Evolutionary conservation across 1,284 basidiomycete genomes (phyloP), one percentile per base, ranked within the genome.

Genomic region (Phylloporus sp.): DNA sequence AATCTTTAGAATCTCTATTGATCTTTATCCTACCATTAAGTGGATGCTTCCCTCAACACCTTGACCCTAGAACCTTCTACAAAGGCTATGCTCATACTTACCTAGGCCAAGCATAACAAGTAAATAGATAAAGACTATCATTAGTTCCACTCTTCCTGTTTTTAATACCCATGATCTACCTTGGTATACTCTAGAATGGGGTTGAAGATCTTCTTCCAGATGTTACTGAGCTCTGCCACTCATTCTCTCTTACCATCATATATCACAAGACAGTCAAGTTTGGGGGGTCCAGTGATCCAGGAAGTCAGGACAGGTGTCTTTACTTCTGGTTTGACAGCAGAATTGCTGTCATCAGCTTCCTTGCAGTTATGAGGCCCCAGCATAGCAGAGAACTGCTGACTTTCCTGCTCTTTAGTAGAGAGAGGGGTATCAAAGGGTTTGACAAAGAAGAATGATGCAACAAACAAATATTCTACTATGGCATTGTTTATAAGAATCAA

Each of bases 401-500:
- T 69, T 51, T 77, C 79, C 12, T 74, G 67, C 46, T 83, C 82
- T 47, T 73, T 69, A 28, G 76, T 73, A 20, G 77, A 74, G 59
- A 60, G 69, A 57, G 61, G 70, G 42, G 68, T 56, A 24, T 44
- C 65, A 32, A 71, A 76, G 6, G 78, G 73, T 67, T 81, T 82
- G 1, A 76, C 69, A 17, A 82, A 79, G 78, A 98, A 98, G 80
- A 98, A 98, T 0, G 86, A 80, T 6, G 88, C 86, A 51, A 97
- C 78, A 71, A 98, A 98, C 2, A 89, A 84, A 76, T 96, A 96
- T 77, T 98, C 96, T 44, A 94, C 87, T 1, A 92, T 92, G 2
- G 92, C 90, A 72, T 98, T 98, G 80, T 98, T 95, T 85, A 96
- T 89, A 62, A 98, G 86, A 52, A 97, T 95, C 52, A 98, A 81